A percentile compares a stretch with the other conserved stretches of the same genome.
Conservation (phyloP, 2,329 filamentous ascomycete species). For the Cercospora sesami region DNA sequence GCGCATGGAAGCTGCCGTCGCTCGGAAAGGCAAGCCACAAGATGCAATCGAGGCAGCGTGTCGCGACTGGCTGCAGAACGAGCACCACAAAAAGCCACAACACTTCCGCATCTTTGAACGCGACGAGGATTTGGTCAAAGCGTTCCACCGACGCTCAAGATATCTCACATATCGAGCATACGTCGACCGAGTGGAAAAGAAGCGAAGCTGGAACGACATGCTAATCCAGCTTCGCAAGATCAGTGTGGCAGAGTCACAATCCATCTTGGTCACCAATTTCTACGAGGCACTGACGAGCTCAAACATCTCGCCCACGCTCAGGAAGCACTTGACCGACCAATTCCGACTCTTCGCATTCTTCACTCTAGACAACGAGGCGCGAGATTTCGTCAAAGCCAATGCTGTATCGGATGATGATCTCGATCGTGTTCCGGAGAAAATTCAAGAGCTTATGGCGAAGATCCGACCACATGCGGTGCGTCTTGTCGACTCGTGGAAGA, state of each 20-base stretch:
- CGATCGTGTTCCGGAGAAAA: slow-evolving; percentile 42
- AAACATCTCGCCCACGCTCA: slow-evolving; percentile 35
- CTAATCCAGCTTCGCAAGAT: slow-evolving; percentile 47
- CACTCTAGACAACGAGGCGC: slow-evolving; percentile 49
- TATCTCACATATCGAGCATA: slow-evolving; percentile 48
- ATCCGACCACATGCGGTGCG: slow-evolving; percentile 54
- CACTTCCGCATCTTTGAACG: slow-evolving; percentile 38
- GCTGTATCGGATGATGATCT: slow-evolving; percentile 47
- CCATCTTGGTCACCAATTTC: slow-evolving; percentile 52
- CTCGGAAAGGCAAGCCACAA: slow-evolving; percentile 38
- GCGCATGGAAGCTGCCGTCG: slow-evolving; percentile 49
- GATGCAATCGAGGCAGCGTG: slow-evolving; percentile 47
- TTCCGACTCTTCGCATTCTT: slow-evolving; percentile 53
- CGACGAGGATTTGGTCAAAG: slow-evolving; percentile 45
- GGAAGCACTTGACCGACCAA: slow-evolving; percentile 43
- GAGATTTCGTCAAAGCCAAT: slow-evolving; percentile 49
- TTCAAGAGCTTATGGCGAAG: slow-evolving; percentile 51
- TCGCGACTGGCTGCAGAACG: slow-evolving; percentile 43
- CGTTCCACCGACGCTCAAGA: slow-evolving; percentile 50
- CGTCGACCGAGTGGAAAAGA: slow-evolving; percentile 47
- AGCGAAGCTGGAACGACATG: slow-evolving; percentile 51
- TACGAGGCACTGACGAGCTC: slow-evolving; percentile 41
- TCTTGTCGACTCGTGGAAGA: slow-evolving; percentile 54
- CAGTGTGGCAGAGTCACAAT: slow-evolving; percentile 51
- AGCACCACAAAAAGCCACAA: slow-evolving; percentile 33